Evolutionary conservation across 495 filamentous ascomycete species (phyloP), one percentile per base, ranked within the genome.

Genomic region (Paragyromitra xinjiangensis): DNA sequence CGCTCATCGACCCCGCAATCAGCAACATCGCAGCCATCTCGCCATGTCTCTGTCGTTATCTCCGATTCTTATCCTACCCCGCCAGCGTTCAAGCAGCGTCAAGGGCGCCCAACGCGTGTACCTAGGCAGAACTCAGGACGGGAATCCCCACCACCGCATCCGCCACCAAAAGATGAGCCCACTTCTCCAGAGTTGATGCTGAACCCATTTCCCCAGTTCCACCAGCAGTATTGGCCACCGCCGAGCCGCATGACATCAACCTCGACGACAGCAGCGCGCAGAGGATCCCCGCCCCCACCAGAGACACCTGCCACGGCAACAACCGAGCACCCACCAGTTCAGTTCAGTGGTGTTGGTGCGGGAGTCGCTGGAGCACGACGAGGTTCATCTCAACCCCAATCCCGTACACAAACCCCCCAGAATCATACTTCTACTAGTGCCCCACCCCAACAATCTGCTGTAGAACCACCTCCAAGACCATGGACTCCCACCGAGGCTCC

Each of bases 401-500:
- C 67, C 44, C 75, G 69, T 37, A 77, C 78, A 42, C 75, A 79
- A 22, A 79, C 74, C 24, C 77, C 53, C 34, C 78, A 65, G n/a
- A 73, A 48, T 3, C 55, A 68, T 7, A 59, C 22, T 8, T 24
- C 64, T 45, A n/a, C 59, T 3, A 55, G 72, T 66, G 14, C 61
- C 48, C 39, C 42, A 8, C 80, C 83, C 44, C 82, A 82, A 26
- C 84, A 84, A 67, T 79, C 84, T 68, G 76, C 75, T 4, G 45
- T 79, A 29, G 78, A 80, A 39, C 50, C 87, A 65, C 86, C 89
- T 9, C 86, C 88, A 50, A 88, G 95, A 65, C 94, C 94, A 59
- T 99, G 95, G 95, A 99, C 96, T 19, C 95, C 95, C 0, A 98
- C 95, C 37, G 95, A 99, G 82, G 87, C 91, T 67, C 94, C 95